Base-by-base conservation (phyloP, 768 basidiomycete genomes). In the Suillus paluster region DNA sequence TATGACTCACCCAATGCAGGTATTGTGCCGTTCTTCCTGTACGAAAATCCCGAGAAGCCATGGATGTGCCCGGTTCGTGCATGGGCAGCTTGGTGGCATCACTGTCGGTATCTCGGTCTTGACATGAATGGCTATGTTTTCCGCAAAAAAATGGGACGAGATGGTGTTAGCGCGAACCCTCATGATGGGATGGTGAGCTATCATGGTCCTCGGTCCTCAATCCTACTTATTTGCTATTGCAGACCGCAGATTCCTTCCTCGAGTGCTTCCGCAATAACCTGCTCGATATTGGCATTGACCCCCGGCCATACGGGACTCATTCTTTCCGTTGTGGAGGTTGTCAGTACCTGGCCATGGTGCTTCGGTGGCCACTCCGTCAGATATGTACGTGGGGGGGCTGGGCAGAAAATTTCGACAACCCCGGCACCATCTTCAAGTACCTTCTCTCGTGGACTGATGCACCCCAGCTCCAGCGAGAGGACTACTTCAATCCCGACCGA, bases 301-400 rank as follows among this genome's bases (percentile, higher is more conserved):
- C 77, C 1, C 48, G 60, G 17, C 45, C 55, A 1, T 57, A 57
- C 27, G 61, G 56, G 8, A 57, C 61, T 23, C 61, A 62, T 56
- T 81, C 80, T 0, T 80, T 83, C 68, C 71, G 75, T 2, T 71
- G 75, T 39, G 79, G 79, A 12, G 80, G 80, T 0, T 78, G 78
- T 44, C 59, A 59, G 80, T 73, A 30, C 39, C 67, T 81, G 27
- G 61, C 71, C 5, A 64, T 67, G 8, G 60, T 67, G 9, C 64
- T 68, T 1, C 68, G 75, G 0, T 81, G 80, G 79, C 65, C 70
- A 1, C 62, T 81, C 1, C 63, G 74, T 0, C 63, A 67, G 6
- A 77, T 83, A 19, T 83, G 80, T 58, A 75, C 77, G 21, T 82
- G 81, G 79, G 81, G 77, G 50, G 81, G 80, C 3, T 83, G 81